phyloP scores from a whole-genome alignment of 768 basidiomycete species.

The Lactarius hatsudake region DNA sequence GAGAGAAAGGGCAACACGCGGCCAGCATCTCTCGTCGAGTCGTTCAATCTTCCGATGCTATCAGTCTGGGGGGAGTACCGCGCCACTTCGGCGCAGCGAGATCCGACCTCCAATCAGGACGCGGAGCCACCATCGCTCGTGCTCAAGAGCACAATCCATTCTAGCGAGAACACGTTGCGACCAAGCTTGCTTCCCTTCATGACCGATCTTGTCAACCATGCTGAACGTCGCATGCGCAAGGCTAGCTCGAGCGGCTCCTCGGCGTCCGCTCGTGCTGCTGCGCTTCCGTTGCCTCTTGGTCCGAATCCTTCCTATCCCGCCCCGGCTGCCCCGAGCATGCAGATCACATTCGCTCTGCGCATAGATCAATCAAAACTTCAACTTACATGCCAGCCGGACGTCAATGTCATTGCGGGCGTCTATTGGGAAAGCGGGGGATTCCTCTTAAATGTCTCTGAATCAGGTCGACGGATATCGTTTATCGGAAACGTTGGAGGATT shows the following conservation, averaged over 20 bases:
- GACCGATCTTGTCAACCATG: conserved; percentile 63
- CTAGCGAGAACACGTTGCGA: conserved; percentile 79
- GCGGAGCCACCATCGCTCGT: conserved; percentile 59
- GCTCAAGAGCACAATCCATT: conserved; percentile 86
- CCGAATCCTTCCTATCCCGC: conserved; percentile 25
- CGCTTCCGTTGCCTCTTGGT: not conserved
- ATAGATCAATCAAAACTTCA: conserved; percentile 88
- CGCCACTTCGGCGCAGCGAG: conserved; percentile 48
- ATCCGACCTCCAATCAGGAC: conserved; percentile 33
- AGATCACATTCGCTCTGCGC: conserved; percentile 82
- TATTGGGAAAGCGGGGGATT: conserved; percentile 97
- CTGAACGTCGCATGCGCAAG: conserved; percentile 70
- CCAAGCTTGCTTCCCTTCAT: conserved; percentile 86
- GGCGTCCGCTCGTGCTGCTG: conserved; percentile 6
- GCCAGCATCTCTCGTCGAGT: conserved; percentile 54
- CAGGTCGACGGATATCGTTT: conserved; percentile 66
- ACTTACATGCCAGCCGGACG: conserved; percentile 86
- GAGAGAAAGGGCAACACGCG: conserved; percentile 54
- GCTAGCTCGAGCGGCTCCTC: conserved; percentile 35
- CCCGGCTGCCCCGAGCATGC: conserved; percentile 46
- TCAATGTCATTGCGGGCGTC: conserved; percentile 85
- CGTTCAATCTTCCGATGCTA: conserved; percentile 70
- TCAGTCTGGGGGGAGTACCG: conserved; percentile 85
- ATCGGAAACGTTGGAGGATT: conserved; percentile 80
- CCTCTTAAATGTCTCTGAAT: conserved; percentile 72